These are phyloP conservation scores for Mycena vulgaris DNA, from an alignment of 768 basidiomycete species.

Conservation along the genomic window DNA sequence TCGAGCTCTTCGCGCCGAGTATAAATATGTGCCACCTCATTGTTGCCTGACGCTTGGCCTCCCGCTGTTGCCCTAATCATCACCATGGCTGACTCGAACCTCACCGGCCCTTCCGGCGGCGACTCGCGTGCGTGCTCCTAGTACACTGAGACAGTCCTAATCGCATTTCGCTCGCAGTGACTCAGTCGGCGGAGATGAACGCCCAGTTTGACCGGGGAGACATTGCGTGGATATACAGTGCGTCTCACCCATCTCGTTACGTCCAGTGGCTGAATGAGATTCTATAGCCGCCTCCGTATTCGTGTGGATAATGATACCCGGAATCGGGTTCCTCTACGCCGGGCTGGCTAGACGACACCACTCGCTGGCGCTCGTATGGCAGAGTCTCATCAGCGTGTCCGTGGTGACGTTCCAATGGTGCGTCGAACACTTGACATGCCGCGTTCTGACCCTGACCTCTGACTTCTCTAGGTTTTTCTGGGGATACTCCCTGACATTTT, in stretches of 20 bases:
- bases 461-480: conserved; percentile 65
- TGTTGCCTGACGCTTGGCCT: no score
- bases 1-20: neutral
- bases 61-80: conserved; percentile 57
- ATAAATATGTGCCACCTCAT: neutral
- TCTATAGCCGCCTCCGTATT: conserved; percentile 68
- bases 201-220: conserved; percentile 57
- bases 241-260: neutral
- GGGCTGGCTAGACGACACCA: conserved; percentile 57
- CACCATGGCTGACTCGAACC: conserved; percentile 41
- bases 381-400: conserved; percentile 21
- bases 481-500: conserved; percentile 84
- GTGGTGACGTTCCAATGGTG: conserved; percentile 63
- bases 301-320: conserved; percentile 74
- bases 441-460: neutral
- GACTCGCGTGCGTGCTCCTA: conserved; percentile 10
- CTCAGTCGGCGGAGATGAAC: conserved; percentile 25
- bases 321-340: conserved; percentile 77
- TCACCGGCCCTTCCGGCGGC: conserved; percentile 18
- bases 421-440: neutral
- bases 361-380: conserved; percentile 23
- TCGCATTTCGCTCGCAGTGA: neutral
- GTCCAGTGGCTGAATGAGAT: neutral
- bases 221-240: conserved; percentile 66
- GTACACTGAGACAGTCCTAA: neutral